Base-by-base conservation (phyloP, 805 yeast species). In the Candida morakotiae region DNA sequence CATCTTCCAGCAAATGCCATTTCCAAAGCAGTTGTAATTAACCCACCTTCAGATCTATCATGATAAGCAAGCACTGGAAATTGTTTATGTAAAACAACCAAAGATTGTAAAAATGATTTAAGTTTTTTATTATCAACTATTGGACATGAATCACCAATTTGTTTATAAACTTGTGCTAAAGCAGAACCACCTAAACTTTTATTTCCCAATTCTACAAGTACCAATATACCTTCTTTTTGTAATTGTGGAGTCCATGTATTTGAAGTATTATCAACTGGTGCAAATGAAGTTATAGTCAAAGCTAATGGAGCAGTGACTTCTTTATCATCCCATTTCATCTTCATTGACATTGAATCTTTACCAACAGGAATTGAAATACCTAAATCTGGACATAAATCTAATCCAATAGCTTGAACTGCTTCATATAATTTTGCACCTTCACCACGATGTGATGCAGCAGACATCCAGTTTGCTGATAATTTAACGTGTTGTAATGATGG, bases 341-440 rank as follows among this genome's bases (percentile, higher is more conserved):
- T 87, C 98, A 93, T 91, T 16, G 98, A 88, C 96, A 93, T 88
- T 24, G 97, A 88, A 62, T 93, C 99, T 67, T 93, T 93, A 49
- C 99, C 99, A 25, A 93, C 99, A 10, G 99, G 99, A 41, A 93
- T 87, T 15, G 94, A 74, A 44, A 93, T 67, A 30, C 95, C 97
- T 47, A 93, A 74, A 42, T 77, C 91, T 16, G 98, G 97, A 65
- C 98, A 93, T 52, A 94, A 72, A 47, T 87, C 97, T 55, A 89
- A 58, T 49, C 97, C 96, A 53, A 93, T 80, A 4, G 98, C 98
- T 64, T 88, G 89, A 32, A 93, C 98, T 32, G 97, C 98, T 63
- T 88, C 96, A 58, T 91, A 93, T 44, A 93, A 71, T 45, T 87
- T 89, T 36, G 94, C 75, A 43, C 98, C 98, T 64, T 93, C 98